Percentiles rank a stretch among this genome's conserved stretches.
Evolutionary conservation across 1,284 basidiomycete species (phyloP).

Genomic region (Microbotryum saponariae): DNA sequence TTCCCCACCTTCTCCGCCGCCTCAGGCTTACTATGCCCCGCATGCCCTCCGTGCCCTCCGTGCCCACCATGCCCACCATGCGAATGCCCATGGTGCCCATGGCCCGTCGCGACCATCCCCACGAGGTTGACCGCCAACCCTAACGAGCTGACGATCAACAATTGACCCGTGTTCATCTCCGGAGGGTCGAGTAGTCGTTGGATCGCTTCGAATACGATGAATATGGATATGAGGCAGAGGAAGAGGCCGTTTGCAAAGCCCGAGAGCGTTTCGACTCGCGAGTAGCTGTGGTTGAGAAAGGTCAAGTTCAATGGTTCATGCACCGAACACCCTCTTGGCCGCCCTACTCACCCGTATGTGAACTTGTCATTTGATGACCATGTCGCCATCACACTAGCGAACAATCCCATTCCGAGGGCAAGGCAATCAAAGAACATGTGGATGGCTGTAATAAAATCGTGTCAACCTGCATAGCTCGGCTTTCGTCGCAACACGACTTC

Average conservation of each 20-base stretch:
- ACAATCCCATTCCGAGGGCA: constrained; percentile 89
- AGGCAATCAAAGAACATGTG: constrained; percentile 99
- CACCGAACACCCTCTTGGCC: too few relatives aligned
- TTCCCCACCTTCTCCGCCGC: constrained; percentile 5
- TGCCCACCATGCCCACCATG: constrained; percentile 40
- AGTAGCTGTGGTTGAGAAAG: constrained; percentile 54
- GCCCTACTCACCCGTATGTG: constrained; percentile 71
- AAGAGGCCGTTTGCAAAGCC: constrained; percentile 98
- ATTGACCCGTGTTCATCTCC: constrained; percentile 93
- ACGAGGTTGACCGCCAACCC: constrained; percentile 92
- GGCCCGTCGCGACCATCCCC: constrained; percentile 97
- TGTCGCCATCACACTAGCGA: constrained; percentile 94
- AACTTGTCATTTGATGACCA: constrained; percentile 92
- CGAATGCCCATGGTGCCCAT: constrained; percentile 38
- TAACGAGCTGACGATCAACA: constrained; percentile 78
- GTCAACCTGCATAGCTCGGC: neutral
- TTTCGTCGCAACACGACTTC: neutral
- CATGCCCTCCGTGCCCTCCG: too few relatives aligned
- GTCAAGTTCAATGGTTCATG: neutral
- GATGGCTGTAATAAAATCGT: constrained; percentile 58
- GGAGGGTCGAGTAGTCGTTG: constrained; percentile 94
- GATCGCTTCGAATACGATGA: constrained; percentile 96
- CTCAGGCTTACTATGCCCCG: neutral
- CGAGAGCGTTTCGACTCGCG: constrained; percentile 95
- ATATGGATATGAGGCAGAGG: constrained; percentile 89